Evolutionary conservation across 805 yeast genomes (phyloP), one percentile per base, ranked within the genome.

Genomic region (Candida manassasensis): DNA sequence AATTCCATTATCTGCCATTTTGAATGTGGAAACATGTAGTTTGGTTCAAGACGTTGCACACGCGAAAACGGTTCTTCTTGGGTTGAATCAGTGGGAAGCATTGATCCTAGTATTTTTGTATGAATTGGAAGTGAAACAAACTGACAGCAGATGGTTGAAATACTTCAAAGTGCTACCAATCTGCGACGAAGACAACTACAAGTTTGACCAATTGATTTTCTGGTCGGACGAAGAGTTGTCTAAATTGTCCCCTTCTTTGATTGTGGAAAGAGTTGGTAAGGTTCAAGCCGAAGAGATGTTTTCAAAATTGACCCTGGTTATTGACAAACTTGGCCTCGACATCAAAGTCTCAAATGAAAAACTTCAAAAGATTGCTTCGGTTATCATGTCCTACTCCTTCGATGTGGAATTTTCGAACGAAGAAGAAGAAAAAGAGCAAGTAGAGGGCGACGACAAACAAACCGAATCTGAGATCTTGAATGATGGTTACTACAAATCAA

Each of bases 381-480:
- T 84, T 11, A 84, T 93, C 31, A 77, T 88, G 86, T 75, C 96
- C 1, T 90, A 90, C 50, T 84, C 95, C 0, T 90, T 93, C 59
- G 98, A 93, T 54, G 84, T 86, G 10, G 83, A 75, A 42, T 49
- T 68, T 53, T 15, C 66, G 53, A 56, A 44, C 1, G 55, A 52
- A 6, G 57, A 48, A 1, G 55, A 48, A 6, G 57, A 49, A 2
- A 48, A 46, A 5, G 50, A 43, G 14, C n/a, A n/a, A n/a, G n/a
- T n/a, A n/a, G n/a, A n/a, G n/a, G n/a, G n/a, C n/a, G n/a, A n/a
- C n/a, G n/a, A n/a, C n/a, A n/a, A n/a, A n/a, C n/a, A n/a, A n/a
- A 55, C 44, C 10, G 50, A 44, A 3, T 42, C 42, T 1, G 43
- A 41, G 6, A 21, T 27, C 16, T 24, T 21, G 25, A 34, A 41